Evolutionary conservation across 2,329 filamentous ascomycete species (phyloP), one percentile per base, ranked within the genome.

Genomic region (Ophiostoma quercus): DNA sequence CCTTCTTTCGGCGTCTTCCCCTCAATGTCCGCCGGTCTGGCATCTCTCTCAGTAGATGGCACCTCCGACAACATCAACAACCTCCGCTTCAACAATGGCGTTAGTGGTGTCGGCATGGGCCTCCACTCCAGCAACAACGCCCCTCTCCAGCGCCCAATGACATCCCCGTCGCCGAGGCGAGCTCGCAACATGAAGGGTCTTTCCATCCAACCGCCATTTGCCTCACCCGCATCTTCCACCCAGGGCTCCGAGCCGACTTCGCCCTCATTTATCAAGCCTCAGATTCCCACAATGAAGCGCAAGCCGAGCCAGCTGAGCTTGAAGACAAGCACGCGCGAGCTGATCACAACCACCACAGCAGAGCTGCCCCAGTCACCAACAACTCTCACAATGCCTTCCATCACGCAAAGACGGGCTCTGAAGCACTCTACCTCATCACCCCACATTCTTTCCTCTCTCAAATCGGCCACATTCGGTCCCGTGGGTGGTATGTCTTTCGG

Each of bases 181-280:
- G 84, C 86, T n/a, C 88, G 91, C 71, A 95, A 95, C 76, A 89
- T 93, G 80, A 95, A 95, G 79, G 91, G 91, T 54, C 83, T 95
- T 4, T 93, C 90, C 1, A 91, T 95, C 65, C 91, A 94, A 75
- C 88, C 84, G 68, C 89, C 82, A 0, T 82, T 84, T 66, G 79
- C 79, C 12, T 76, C 79, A 51, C 79, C 83, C 9, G 80, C 84
- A 74, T 79, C 82, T 0, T 62, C 73, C 11, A 80, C 82, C 0
- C 79, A 86, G 69, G 81, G 84, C 12, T 87, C 88, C 0, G 90
- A 91, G 57, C 90, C 91, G 7, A 83, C 87, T 1, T 92, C 90
- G 2, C 90, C 90, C 3, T 87, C 87, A 1, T 95, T 95, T 76
- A 92, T 94, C 75, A 93, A 93, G 78, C 92, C 92, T 9, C 86